Conservation (phyloP, 1,139 yeast species). For the Kodamaea sp. region DNA sequence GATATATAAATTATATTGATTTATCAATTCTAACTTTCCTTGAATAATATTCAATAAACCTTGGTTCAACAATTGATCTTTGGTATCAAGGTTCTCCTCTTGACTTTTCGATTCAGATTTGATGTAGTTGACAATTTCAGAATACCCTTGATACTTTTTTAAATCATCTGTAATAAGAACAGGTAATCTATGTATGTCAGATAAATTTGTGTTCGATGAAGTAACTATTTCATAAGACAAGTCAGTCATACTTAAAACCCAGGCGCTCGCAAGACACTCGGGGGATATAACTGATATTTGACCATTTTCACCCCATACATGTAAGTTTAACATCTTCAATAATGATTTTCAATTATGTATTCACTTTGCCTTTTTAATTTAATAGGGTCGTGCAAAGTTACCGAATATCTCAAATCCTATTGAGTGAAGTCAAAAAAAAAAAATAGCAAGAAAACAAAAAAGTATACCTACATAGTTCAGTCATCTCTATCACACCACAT, state of each 20-base stretch:
- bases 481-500: too few species aligned
- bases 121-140: conserved; percentile 36
- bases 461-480: too few species aligned
- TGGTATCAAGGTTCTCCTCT: conserved; percentile 3
- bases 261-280: conserved; percentile 35
- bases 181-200: conserved; percentile 56
- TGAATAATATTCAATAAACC: conserved; percentile 23
- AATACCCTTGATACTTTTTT: conserved; percentile 43
- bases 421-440: too few species aligned
- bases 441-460: too few species aligned
- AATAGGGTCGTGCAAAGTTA: too few species aligned
- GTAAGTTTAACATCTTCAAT: conserved; percentile 24
- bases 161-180: conserved; percentile 36
- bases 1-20: conserved; percentile 60
- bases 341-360: neutral
- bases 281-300: conserved; percentile 38
- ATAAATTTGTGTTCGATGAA: conserved; percentile 57
- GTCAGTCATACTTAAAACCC: conserved; percentile 23
- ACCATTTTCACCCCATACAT: conserved; percentile 53
- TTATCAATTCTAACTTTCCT: conserved; percentile 43
- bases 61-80: conserved; percentile 16
- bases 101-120: neutral
- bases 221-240: conserved; percentile 35
- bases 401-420: too few species aligned
- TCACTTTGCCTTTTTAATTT: too few species aligned